Evolutionary conservation across 139 green algal genomes (phyloP).

Genomic region (Spirogloea muscicola): DNA sequence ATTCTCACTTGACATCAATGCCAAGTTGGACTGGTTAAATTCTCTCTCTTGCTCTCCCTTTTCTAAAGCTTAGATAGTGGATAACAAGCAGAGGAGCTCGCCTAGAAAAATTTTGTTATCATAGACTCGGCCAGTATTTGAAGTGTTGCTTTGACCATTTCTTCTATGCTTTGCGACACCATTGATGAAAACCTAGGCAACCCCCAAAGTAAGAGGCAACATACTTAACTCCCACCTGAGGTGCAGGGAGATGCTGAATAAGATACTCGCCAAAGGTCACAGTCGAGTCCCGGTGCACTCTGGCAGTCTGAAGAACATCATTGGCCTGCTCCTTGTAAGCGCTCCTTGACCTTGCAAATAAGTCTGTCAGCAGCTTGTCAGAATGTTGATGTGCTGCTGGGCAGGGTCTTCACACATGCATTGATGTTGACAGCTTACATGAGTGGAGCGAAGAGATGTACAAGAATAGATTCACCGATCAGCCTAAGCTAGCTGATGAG

Average conservation of each 20-base stretch:
- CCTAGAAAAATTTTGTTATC: neutral
- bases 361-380: neutral
- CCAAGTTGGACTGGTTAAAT: conserved; percentile 44
- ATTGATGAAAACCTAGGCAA: neutral
- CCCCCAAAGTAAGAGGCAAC: neutral
- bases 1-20: conserved; percentile 45
- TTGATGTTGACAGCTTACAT: too few species aligned
- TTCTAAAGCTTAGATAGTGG: neutral
- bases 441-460: too few species aligned
- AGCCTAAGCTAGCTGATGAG: too few species aligned
- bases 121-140: neutral
- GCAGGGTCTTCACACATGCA: neutral
- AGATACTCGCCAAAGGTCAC: conserved; percentile 40
- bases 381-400: neutral
- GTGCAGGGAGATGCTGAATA: conserved; percentile 36
- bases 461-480: too few species aligned
- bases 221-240: neutral
- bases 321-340: conserved; percentile 39
- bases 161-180: neutral
- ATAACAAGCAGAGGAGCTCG: conserved; percentile 3
- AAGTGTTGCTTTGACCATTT: conserved; percentile 12
- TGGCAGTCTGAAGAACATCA: conserved; percentile 17
- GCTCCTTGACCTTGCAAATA: neutral
- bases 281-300: conserved; percentile 47
- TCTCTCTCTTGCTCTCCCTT: neutral